Evolutionary conservation across 2,329 filamentous ascomycete species (phyloP).

Genomic region (Beauveria pseudobassiana): DNA sequence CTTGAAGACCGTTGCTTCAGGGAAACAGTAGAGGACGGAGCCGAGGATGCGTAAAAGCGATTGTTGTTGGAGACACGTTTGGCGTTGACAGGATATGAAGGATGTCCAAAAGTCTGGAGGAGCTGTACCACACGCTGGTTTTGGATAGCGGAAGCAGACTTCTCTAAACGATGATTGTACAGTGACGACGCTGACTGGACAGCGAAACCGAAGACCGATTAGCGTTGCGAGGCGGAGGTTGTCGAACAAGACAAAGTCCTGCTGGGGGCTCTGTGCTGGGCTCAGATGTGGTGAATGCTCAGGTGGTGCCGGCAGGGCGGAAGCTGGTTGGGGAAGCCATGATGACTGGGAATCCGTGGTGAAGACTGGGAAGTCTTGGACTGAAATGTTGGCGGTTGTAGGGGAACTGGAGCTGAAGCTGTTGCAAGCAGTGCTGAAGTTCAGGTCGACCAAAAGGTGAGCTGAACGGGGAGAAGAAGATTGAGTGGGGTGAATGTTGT

Average conservation of each 20-base stretch:
- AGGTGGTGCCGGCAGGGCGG: conserved; percentile 56
- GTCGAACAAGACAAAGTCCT: conserved; percentile 77
- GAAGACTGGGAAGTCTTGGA: conserved; percentile 66
- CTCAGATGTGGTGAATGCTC: conserved; percentile 49
- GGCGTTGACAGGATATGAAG: conserved; percentile 45
- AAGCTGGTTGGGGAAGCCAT: conserved; percentile 69
- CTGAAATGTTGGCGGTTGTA: conserved; percentile 51
- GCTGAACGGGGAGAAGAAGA: conserved; percentile 28
- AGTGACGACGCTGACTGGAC: conserved; percentile 37
- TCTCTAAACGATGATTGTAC: conserved; percentile 37
- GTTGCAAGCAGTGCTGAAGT: conserved; percentile 53
- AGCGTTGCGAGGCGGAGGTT: conserved; percentile 32
- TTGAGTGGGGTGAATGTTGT: conserved; percentile 40
- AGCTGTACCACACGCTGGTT: conserved; percentile 53
- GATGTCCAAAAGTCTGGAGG: conserved; percentile 50
- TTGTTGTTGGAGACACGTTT: conserved; percentile 52
- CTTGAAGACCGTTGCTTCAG: conserved; percentile 47
- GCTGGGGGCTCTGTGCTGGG: conserved; percentile 39
- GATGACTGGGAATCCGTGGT: conserved; percentile 74
- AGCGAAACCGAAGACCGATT: conserved; percentile 32
- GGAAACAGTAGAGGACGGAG: conserved; percentile 51
- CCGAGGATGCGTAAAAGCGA: conserved; percentile 62
- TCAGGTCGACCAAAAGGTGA: conserved; percentile 60
- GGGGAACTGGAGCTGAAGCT: conserved; percentile 52
- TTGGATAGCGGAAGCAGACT: conserved; percentile 36